Conservation (phyloP, 139 green algal genomes). For the Gonium pectorale region DNA sequence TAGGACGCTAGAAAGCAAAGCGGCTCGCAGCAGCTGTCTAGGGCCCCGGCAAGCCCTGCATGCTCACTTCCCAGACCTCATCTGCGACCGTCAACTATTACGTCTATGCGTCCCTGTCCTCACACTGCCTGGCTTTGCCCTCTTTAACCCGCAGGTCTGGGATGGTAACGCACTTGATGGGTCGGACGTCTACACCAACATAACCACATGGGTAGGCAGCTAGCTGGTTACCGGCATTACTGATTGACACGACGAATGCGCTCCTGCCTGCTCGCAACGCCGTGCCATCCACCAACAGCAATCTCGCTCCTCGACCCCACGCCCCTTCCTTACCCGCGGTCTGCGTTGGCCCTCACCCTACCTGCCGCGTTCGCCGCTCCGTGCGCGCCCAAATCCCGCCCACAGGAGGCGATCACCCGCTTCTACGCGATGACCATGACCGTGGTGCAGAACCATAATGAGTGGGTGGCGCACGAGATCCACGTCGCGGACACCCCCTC, state of each 20-base stretch:
- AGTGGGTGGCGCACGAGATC: neutral
- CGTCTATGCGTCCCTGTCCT: neutral
- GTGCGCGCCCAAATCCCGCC: neutral
- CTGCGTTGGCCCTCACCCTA: neutral
- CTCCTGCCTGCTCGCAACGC: neutral
- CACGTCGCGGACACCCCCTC: neutral
- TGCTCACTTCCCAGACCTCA: no score
- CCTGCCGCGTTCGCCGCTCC: neutral
- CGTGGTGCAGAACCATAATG: neutral
- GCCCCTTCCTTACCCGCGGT: neutral
- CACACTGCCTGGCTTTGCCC: neutral
- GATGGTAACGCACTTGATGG: neutral
- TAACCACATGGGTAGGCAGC: constrained; percentile 10
- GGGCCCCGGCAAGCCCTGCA: no score
- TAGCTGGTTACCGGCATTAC: neutral
- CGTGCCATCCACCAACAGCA: neutral
- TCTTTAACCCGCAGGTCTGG: neutral
- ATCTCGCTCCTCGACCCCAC: neutral
- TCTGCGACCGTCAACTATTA: no score
- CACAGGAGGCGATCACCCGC: neutral
- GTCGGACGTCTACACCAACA: neutral
- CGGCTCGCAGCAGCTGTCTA: no score
- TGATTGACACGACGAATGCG: neutral
- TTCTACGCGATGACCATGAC: neutral
- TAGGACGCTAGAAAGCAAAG: neutral